Evolutionary conservation across 768 basidiomycete species (phyloP).

Genomic region (Russula lepida): DNA sequence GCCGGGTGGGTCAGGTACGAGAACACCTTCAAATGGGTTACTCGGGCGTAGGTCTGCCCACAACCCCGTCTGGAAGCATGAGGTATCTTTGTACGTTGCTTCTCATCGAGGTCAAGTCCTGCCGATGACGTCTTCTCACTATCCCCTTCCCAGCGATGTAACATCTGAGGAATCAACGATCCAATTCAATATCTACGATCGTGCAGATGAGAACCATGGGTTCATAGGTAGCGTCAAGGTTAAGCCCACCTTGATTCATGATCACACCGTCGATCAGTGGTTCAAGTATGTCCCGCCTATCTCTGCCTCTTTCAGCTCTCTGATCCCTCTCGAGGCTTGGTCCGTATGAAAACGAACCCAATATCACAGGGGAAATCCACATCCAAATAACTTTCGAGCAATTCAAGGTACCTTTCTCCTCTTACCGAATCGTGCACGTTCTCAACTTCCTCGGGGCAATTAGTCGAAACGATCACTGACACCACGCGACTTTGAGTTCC

Average conservation of each 20-base stretch:
- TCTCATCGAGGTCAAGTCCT: conserved; percentile 2
- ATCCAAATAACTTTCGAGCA: conserved; percentile 92
- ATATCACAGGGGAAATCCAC: conserved; percentile 86
- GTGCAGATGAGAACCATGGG: conserved; percentile 67
- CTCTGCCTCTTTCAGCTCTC: neutral
- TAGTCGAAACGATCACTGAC: conserved; percentile 80
- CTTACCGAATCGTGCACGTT: neutral
- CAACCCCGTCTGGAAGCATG: conserved; percentile 98
- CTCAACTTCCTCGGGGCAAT: neutral
- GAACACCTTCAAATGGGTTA: conserved; percentile 34
- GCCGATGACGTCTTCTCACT: conserved; percentile 3
- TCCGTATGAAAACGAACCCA: conserved; percentile 65
- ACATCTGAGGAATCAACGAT: conserved; percentile 80
- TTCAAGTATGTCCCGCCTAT: conserved; percentile 61
- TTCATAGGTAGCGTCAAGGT: conserved; percentile 91
- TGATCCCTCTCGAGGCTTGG: conserved; percentile 42
- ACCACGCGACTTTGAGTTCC: conserved; percentile 97
- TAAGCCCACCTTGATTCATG: conserved; percentile 84
- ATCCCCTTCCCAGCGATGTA: conserved; percentile 62
- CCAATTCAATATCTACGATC: conserved; percentile 88
- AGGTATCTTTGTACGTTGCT: conserved; percentile 88
- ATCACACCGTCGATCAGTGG: conserved; percentile 95
- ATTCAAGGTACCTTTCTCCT: conserved; percentile 55
- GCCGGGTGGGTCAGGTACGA: conserved; percentile 22
- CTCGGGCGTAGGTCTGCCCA: conserved; percentile 55